phyloP scores from a whole-genome alignment of 108 stramenopile genomes.

The Hondaea fermentalgiana region DNA sequence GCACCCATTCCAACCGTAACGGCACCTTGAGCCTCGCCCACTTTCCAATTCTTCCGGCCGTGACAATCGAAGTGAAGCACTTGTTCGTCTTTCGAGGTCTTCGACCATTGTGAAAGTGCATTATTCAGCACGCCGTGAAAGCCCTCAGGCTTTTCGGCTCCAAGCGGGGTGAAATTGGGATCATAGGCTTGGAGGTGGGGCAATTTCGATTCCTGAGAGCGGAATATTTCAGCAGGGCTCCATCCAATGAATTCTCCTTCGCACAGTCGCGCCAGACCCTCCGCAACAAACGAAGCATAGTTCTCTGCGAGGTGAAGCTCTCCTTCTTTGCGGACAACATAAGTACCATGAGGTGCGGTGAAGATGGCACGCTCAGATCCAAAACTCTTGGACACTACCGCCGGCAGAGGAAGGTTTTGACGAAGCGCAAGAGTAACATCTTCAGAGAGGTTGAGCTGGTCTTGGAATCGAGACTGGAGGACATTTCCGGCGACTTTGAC shows the following conservation, averaged over 20 bases:
- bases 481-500: neutral
- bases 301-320: neutral
- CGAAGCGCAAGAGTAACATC: neutral
- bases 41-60: neutral
- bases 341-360: neutral
- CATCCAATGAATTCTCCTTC: neutral
- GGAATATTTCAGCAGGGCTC: neutral
- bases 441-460: neutral
- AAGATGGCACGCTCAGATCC: neutral
- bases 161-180: neutral
- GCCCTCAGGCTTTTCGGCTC: neutral
- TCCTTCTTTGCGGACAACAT: neutral
- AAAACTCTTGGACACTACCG: neutral
- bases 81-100: neutral
- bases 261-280: neutral
- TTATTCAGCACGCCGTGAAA: neutral
- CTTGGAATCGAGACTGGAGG: neutral
- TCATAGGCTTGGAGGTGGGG: neutral
- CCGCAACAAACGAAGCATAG: neutral
- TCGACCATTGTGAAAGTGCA: neutral
- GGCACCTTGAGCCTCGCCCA: neutral
- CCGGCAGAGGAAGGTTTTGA: neutral
- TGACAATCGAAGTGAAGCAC: neutral
- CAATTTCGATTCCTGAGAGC: neutral
- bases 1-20: neutral